Base-by-base conservation (phyloP, 352 stramenopile species). In the Thraustochytrium striatum region DNA sequence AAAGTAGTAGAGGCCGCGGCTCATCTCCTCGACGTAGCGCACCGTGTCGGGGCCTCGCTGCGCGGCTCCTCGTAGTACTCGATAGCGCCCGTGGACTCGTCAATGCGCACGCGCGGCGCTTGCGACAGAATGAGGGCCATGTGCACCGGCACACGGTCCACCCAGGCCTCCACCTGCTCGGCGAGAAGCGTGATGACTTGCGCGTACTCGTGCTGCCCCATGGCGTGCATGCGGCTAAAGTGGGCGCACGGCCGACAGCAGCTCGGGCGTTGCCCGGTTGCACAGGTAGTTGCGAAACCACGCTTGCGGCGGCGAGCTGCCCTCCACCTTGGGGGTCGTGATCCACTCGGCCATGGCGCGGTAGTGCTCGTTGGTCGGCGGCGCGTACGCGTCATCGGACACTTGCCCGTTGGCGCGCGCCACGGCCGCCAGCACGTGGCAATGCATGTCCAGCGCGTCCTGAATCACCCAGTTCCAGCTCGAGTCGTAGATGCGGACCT, bases 381-480 rank as follows among this genome's bases (percentile, higher is more conserved):
- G 5, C 13, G 2, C 33, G 3, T 7, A 13, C 53, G 41, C 13
- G 59, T 13, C 1, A 0, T 16, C 1, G 33, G 5, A 11, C 30
- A 25, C 9, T 33, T 38, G 35, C 3, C 52, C 3, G 28, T 38
- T 30, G n/a, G 65, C 65, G 8, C 19, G 30, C 32, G 43, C 50
- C 16, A 75, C 32, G 32, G 30, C 32, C 33, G 30, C 32, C 16
- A 75, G 65, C 32, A 75, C 65, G 52, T 75, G 65, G 81, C 8
- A 86, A 86, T 75, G 65, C 65, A 75, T 75, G 30, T 75, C 32
- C 65, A 75, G 61, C 5, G 65, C 65, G 30, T 91, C 88, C 80
- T 91, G 88, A 25, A 90, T 72, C 28, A 85, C 87, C 88, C 88
- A 92, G 85, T 92, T 92, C 88, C 88, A 92, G 82, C 87, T 91